Evolutionary conservation across 768 basidiomycete genomes (phyloP).

Genomic region (Leccinum imitatum): DNA sequence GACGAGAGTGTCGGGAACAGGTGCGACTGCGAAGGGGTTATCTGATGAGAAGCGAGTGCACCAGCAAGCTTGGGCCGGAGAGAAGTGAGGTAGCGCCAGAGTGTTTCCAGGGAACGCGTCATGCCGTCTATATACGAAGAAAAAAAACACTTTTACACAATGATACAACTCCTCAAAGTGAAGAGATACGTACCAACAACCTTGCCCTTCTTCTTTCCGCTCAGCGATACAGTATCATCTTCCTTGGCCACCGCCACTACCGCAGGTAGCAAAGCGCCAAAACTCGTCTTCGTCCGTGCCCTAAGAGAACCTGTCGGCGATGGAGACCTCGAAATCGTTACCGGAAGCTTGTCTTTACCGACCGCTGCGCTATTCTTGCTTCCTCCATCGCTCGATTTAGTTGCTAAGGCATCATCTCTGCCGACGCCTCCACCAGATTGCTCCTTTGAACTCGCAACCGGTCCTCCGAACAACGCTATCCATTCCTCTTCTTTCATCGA

Average conservation of each 20-base stretch:
- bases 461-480: conserved; percentile 86
- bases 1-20: conserved; percentile 69
- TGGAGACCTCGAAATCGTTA: conserved; percentile 29
- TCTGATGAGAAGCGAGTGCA: conserved; percentile 67
- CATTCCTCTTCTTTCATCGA: conserved; percentile 66
- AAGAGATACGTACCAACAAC: conserved; percentile 35
- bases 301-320: conserved; percentile 43
- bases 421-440: background rate
- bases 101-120: conserved; percentile 77
- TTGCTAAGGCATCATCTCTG: conserved; percentile 28
- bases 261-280: conserved; percentile 47
- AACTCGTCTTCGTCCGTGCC: conserved; percentile 51
- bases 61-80: conserved; percentile 83
- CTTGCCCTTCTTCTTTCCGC: conserved; percentile 35
- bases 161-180: background rate
- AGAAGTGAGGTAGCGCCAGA: conserved; percentile 86
- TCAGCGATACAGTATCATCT: conserved; percentile 60
- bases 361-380: conserved; percentile 17
- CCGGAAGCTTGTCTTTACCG: conserved; percentile 24
- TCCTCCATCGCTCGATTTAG: conserved; percentile 30
- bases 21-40: conserved; percentile 69
- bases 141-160: background rate
- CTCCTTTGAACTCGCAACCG: conserved; percentile 29
- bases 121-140: conserved; percentile 50
- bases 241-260: conserved; percentile 44